Percentiles rank a stretch among this genome's conserved stretches.
These are phyloP conservation scores for Apiospora kogelbergensis DNA, from an alignment of 2,329 filamentous ascomycete genomes.

Conservation along the genomic window DNA sequence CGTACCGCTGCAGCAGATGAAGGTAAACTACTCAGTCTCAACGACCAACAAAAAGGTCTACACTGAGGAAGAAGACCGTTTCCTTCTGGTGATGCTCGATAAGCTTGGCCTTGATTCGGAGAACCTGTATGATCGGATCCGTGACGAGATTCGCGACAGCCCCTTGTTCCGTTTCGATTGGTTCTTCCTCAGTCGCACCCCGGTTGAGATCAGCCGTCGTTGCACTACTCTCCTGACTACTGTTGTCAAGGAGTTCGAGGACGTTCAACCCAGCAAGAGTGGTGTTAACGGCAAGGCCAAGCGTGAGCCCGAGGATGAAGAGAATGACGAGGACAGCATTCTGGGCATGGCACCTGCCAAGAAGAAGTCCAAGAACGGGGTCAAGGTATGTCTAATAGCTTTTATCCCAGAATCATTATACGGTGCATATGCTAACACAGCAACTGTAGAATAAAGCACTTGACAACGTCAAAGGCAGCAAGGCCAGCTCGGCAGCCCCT, in stretches of 20 bases:
- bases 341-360: conserved; percentile 82
- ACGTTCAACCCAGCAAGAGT: conserved; percentile 55
- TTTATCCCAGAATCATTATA: conserved; percentile 17
- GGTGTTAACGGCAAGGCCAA: conserved; percentile 70
- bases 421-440: neutral
- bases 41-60: conserved; percentile 99
- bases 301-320: conserved; percentile 75
- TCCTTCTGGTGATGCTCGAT: conserved; percentile 90
- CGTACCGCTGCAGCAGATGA: conserved; percentile 95
- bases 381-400: conserved; percentile 65
- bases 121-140: conserved; percentile 85
- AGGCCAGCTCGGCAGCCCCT: conserved; percentile 71
- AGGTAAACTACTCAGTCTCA: conserved; percentile 98
- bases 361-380: conserved; percentile 89
- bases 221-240: conserved; percentile 94
- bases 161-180: conserved; percentile 97
- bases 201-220: conserved; percentile 85
- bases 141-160: conserved; percentile 94
- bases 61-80: conserved; percentile 96
- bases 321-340: conserved; percentile 80
- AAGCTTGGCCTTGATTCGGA: conserved; percentile 90
- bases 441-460: conserved; percentile 80
- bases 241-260: conserved; percentile 92
- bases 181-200: conserved; percentile 96
- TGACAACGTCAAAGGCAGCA: conserved; percentile 83